These are phyloP conservation scores for Raphidocelis subcapitata DNA, from an alignment of 139 green algal genomes.

Conservation along the genomic window DNA sequence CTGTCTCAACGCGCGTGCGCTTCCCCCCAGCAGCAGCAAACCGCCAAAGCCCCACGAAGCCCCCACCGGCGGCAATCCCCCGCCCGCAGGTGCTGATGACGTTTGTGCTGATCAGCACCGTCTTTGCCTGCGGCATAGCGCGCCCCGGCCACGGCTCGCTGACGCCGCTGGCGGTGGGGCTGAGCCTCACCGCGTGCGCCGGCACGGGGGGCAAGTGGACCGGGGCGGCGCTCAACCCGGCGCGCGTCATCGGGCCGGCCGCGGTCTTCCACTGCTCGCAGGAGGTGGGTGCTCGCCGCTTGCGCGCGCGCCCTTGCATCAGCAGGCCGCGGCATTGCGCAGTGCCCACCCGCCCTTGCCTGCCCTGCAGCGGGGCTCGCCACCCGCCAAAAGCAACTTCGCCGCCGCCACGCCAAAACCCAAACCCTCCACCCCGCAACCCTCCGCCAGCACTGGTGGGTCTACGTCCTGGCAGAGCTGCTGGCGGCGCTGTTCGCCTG, in stretches of 20 bases:
- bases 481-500: slow-evolving; percentile 15
- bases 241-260: slow-evolving; percentile 25
- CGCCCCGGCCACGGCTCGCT: slow-evolving; percentile 31
- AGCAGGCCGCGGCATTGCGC: no score
- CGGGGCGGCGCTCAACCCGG: slow-evolving; percentile 32
- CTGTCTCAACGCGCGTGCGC: no score
- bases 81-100: slow-evolving; percentile 13
- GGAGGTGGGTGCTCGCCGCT: background rate
- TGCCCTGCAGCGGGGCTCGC: no score
- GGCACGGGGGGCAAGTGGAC: slow-evolving; percentile 30
- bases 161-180: slow-evolving; percentile 29
- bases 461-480: slow-evolving; percentile 25
- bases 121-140: slow-evolving; percentile 37
- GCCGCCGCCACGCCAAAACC: no score
- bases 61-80: no score
- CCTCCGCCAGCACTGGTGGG: no score
- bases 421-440: no score
- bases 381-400: no score
- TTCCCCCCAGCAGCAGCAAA: no score
- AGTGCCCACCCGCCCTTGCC: no score
- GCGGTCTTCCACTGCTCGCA: slow-evolving; percentile 34
- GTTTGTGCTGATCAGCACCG: slow-evolving; percentile 30
- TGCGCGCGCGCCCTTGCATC: no score
- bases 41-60: no score
- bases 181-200: slow-evolving; percentile 23